Percentiles rank a stretch among this genome's conserved stretches.
These are phyloP conservation scores for Phytophthora melonis DNA, from an alignment of 352 stramenopile genomes.

Conservation along the genomic window DNA sequence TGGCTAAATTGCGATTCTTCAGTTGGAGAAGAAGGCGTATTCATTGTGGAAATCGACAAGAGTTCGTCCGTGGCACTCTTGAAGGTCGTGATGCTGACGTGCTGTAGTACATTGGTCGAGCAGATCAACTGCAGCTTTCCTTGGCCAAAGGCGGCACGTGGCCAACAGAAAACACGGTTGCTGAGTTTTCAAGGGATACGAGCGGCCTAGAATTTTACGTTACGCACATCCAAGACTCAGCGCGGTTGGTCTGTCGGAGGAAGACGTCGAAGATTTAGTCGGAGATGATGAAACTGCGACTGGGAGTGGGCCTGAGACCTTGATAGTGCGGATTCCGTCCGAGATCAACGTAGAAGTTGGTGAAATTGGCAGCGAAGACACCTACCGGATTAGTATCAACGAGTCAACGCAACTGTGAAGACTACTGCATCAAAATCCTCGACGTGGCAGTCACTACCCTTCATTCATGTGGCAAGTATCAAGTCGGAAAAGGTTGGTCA, in stretches of 20 bases:
- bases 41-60: background rate
- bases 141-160: background rate
- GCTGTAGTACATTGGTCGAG: background rate
- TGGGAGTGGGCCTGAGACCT: background rate
- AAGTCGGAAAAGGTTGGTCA: too few species aligned
- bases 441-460: slow-evolving; percentile 8
- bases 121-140: background rate
- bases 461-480: slow-evolving; percentile 10
- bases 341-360: too few species aligned
- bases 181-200: background rate
- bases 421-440: slow-evolving; percentile 11
- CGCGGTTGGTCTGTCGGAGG: background rate
- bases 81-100: background rate
- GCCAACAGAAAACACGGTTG: background rate
- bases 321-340: background rate
- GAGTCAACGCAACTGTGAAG: background rate
- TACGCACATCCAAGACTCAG: background rate
- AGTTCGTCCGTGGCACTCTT: background rate
- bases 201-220: background rate
- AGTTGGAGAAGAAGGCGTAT: background rate
- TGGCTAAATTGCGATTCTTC: slow-evolving; percentile 5
- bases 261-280: background rate
- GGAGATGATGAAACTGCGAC: background rate
- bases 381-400: background rate
- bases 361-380: too few species aligned